Evolutionary conservation across 148 eudicot genomes (phyloP).

Genomic region (Rhododendron vialii): DNA sequence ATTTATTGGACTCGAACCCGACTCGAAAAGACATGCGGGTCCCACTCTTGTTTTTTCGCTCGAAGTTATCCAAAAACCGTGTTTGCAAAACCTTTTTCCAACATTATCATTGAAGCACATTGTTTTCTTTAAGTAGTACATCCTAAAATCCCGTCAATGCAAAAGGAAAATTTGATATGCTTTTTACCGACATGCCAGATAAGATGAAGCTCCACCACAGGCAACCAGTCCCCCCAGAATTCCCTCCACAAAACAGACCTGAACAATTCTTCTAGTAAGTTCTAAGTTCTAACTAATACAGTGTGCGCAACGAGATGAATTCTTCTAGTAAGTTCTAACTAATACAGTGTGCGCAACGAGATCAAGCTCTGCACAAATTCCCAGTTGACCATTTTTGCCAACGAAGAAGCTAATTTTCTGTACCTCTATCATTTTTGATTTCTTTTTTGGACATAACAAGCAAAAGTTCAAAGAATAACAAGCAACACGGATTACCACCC

Average conservation of each 20-base stretch:
- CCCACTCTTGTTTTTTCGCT: not conserved
- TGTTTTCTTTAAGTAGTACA: no score
- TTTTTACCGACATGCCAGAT: slow-evolving; percentile 17
- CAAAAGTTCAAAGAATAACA: no score
- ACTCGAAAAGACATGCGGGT: not conserved
- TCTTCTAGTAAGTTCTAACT: no score
- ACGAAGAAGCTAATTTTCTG: not conserved
- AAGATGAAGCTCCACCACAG: not conserved
- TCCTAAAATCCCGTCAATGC: not conserved
- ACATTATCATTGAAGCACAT: no score
- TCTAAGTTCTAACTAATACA: not conserved
- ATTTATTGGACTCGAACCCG: not conserved
- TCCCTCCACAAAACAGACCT: slow-evolving; percentile 5
- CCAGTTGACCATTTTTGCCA: not conserved
- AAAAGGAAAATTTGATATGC: slow-evolving; percentile 16
- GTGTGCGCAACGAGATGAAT: not conserved
- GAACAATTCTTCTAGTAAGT: not conserved
- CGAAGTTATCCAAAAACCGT: not conserved
- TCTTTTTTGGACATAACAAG: not conserved
- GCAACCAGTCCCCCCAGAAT: slow-evolving; percentile 13
- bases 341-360: not conserved
- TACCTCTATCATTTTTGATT: no score
- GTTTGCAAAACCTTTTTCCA: no score
- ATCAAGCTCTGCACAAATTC: not conserved
- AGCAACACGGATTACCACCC: not conserved